Percentiles rank a stretch among this genome's conserved stretches.
Conservation (phyloP, 1,284 basidiomycete species). For the Leccinum solheimii region DNA sequence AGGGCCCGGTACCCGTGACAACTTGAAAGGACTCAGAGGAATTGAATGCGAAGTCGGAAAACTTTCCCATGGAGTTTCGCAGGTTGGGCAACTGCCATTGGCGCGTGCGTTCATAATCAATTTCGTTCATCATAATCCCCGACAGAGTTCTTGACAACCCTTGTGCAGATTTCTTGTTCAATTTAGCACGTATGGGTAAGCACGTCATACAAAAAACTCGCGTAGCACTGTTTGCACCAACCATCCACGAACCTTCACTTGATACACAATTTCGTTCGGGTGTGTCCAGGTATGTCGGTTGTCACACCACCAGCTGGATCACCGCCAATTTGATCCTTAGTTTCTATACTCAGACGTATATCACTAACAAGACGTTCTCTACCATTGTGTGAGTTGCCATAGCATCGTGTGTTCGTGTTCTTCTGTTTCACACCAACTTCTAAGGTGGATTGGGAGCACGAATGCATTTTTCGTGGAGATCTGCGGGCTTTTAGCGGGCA, state of each 20-base stretch:
- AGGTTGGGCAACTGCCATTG: conserved; percentile 32
- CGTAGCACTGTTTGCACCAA: background rate
- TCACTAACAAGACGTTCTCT: conserved; percentile 38
- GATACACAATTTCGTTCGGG: conserved; percentile 41
- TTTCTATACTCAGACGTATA: conserved; percentile 38
- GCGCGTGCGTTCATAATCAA: conserved; percentile 22
- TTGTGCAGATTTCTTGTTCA: conserved; percentile 31
- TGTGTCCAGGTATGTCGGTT: conserved; percentile 42
- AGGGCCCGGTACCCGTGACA: background rate
- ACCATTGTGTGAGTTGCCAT: conserved; percentile 35
- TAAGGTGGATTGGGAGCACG: conserved; percentile 52
- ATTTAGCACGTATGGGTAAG: conserved; percentile 40
- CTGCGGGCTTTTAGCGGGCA: conserved; percentile 35
- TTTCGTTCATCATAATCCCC: background rate
- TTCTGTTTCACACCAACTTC: background rate
- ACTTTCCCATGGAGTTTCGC: conserved; percentile 28
- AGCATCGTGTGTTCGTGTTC: background rate
- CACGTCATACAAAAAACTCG: background rate
- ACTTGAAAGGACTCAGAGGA: background rate
- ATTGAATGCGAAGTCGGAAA: background rate
- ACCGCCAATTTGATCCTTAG: conserved; percentile 15
- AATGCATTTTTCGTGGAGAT: conserved; percentile 44
- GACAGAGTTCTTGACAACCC: background rate
- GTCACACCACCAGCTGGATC: background rate
- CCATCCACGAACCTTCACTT: conserved; percentile 14